Evolutionary conservation across 2,329 filamentous ascomycete species (phyloP).

Genomic region (Myriosclerotinia scirpicola): DNA sequence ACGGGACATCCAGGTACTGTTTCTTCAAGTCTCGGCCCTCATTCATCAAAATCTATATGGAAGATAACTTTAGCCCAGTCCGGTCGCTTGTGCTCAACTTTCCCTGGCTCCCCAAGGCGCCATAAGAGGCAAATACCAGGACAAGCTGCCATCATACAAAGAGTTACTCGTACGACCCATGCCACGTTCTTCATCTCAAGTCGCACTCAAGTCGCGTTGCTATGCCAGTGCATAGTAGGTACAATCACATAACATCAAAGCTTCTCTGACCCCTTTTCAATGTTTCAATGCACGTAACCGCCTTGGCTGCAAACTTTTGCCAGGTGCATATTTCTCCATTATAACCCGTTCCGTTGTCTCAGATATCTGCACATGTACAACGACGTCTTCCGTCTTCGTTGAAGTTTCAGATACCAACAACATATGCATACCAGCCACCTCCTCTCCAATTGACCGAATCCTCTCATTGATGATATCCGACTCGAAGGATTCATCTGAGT

Average conservation of each 20-base stretch:
- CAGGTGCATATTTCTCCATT: neutral
- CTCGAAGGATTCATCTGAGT: neutral
- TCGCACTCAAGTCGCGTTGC: neutral
- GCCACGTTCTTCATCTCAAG: neutral
- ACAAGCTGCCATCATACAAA: neutral
- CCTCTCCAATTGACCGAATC: neutral
- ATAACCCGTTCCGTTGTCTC: neutral
- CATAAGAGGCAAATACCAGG: neutral
- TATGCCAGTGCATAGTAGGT: neutral
- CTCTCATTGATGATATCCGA: neutral
- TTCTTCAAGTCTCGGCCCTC: neutral
- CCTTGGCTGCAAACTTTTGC: conserved; percentile 12
- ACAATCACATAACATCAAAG: neutral
- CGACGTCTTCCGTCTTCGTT: neutral
- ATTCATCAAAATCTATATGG: neutral
- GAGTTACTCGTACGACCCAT: neutral
- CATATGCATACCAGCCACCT: conserved; percentile 14
- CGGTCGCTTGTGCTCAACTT: neutral
- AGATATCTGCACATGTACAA: neutral
- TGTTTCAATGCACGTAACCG: neutral
- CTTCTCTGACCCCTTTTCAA: neutral
- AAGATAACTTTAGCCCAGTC: neutral
- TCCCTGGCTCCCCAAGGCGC: no score
- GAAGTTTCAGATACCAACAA: conserved; percentile 7
- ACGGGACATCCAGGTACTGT: neutral